These are phyloP conservation scores for Pythium rhizo-oryzae DNA, from an alignment of 352 stramenopile species.

Conservation along the genomic window DNA sequence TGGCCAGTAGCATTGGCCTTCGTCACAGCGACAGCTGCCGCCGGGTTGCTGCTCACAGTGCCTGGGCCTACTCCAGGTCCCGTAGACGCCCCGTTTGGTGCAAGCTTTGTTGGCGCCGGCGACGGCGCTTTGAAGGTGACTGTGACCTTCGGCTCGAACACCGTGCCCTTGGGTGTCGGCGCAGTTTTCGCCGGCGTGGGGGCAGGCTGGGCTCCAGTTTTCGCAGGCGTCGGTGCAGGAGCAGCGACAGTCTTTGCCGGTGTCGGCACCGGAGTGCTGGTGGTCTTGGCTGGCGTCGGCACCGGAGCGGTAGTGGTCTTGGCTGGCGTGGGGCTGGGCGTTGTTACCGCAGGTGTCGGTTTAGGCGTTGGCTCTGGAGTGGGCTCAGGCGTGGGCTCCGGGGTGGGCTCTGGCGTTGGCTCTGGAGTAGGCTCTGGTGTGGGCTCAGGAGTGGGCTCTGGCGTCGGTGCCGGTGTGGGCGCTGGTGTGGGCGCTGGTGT, in stretches of 20 bases:
- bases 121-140: slow-evolving; percentile 2
- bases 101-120: background rate
- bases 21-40: background rate
- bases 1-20: background rate
- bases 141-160: slow-evolving; percentile 10
- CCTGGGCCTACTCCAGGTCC: background rate
- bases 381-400: background rate
- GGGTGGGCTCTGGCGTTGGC: slow-evolving; percentile 1
- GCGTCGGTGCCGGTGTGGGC: background rate
- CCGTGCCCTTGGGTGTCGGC: background rate
- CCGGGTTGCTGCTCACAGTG: background rate
- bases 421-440: slow-evolving; percentile 5
- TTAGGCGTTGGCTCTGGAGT: background rate
- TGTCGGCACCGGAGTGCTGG: background rate
- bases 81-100: background rate
- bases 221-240: slow-evolving; percentile 1
- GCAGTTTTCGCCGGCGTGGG: background rate
- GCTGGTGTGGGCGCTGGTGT: slow-evolving; percentile 1
- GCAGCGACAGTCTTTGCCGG: background rate
- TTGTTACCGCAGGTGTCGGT: background rate
- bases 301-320: background rate
- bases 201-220: background rate
- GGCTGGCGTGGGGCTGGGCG: background rate
- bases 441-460: slow-evolving; percentile 1
- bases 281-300: background rate